Conservation (phyloP, 306 rosid species). For the Ormosia emarginata region DNA sequence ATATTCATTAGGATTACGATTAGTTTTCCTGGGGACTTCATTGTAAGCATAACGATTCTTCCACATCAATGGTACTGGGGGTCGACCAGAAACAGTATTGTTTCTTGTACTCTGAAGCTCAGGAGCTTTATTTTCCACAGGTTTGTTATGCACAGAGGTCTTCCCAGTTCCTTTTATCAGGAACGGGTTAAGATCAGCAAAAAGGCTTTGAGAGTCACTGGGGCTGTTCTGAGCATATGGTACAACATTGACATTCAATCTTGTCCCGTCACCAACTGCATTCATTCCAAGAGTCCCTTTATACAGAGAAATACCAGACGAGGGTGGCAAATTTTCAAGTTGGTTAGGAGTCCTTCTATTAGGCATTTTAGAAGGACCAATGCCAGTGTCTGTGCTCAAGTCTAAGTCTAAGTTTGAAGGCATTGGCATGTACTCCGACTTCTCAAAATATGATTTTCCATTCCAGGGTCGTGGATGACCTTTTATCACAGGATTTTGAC, state of each 20-base stretch:
- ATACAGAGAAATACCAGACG: conserved; percentile 52
- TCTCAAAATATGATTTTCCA: conserved; percentile 49
- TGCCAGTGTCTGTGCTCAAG: conserved; percentile 40
- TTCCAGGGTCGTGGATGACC: conserved; percentile 39
- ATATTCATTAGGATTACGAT: conserved; percentile 62
- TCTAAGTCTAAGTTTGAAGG: conserved; percentile 38
- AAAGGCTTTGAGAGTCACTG: conserved; percentile 69
- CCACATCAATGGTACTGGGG: conserved; percentile 72
- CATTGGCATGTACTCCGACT: conserved; percentile 46
- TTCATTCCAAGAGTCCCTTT: conserved; percentile 73
- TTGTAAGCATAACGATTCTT: conserved; percentile 73
- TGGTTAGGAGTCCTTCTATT: conserved; percentile 42
- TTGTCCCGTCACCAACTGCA: conserved; percentile 62
- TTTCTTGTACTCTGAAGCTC: conserved; percentile 53
- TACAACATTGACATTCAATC: conserved; percentile 78
- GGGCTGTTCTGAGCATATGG: conserved; percentile 66
- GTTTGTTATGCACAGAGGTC: conserved; percentile 52
- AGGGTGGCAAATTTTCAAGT: conserved; percentile 43
- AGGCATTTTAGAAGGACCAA: conserved; percentile 50
- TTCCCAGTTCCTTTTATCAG: conserved; percentile 86
- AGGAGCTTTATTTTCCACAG: conserved; percentile 60
- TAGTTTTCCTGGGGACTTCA: conserved; percentile 64
- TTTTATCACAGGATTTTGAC: conserved; percentile 46
- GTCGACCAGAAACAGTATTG: conserved; percentile 54
- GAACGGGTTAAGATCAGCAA: conserved; percentile 92